Base-by-base conservation (phyloP, 345 rosid species). In the Acer yangbiense region DNA sequence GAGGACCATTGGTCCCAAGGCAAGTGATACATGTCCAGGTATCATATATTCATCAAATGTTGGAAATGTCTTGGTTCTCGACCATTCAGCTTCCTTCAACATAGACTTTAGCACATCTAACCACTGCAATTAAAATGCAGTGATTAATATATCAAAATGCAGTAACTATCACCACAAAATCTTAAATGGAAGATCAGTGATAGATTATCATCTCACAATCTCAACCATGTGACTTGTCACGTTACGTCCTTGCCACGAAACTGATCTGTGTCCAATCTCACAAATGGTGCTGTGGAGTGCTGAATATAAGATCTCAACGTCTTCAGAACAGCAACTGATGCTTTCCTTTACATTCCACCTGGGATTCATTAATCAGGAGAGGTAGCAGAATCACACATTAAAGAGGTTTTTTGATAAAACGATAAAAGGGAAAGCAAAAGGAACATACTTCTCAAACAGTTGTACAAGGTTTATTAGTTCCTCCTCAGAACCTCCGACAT, bases 1-100 rank as follows among this genome's bases (percentile, higher is more conserved):
- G 77, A 94, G 95, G 76, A 94, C 86, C 58, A 92, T 86, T 2
- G 98, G 99, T 70, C 97, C 99, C 77, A 96, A 78, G 64, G 97
- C 98, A 77, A 89, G 82, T 71, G 98, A 94, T 52, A 85, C 29
- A 52, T 85, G 84, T 6, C 83, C 98, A 73, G 91, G 90, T 25
- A 58, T 65, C 91, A 94, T 91, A 81, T 94, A 96, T 74, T 92
- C 89, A 57, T 87, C 90, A 66, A 90, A 69, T 7, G 91, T 84
- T 12, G 95, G 98, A 35, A 87, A 86, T 16, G 82, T 48, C 81
- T 84, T 90, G 73, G 82, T 82, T 68, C 87, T 78, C 0, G 76
- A 62, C 93, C 97, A 91, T 79, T 83, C 79, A 2, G 90, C 85
- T 87, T 96, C 99, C 60, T 35, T 80, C 80, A 78, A 65, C 94